Evolutionary conservation across 108 stramenopile species (phyloP), one percentile per base, ranked within the genome.

Genomic region (Discostella stelligeroides): DNA sequence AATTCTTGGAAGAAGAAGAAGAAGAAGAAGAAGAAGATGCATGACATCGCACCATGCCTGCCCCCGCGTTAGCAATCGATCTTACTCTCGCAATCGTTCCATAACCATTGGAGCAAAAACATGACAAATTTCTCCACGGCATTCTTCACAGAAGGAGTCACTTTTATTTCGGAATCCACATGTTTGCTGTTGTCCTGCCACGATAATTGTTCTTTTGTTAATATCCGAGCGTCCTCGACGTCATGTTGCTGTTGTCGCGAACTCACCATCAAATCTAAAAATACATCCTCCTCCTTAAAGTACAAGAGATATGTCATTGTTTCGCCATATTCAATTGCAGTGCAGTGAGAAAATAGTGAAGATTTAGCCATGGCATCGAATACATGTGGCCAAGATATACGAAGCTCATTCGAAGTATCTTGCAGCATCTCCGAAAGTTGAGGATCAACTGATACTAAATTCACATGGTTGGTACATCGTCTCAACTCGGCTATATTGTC

Each of bases 291-390:
- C 21, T 56, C 67, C 1, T 41, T 40, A 17, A 51, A 68, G 43
- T 56, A 68, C 2, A 68, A 11, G 24, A 68, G 40, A 55, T 68
- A 68, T 25, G 18, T 43, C 11, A 13, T 15, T 0, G 25, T 41
- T 10, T 68, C 27, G 54, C 24, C 62, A n/a, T 17, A 9, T 21
- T 54, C 50, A 8, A 27, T 13, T 9, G 54, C 46, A 55, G 64
- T 58, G 63, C 76, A 76, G 30, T 76, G 76, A 15, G 68, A 37
- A 53, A 76, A 76, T 57, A 54, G 46, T 60, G 53, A 17, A 20
- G 62, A 66, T 9, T 21, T 50, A n/a, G 50, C 7, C 21, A 69
- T 76, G 15, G 60, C 48, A 17, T 28, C 24, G 24, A 76, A 63
- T 4, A 70, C 61, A 41, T 58, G 37, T 54, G 29, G 62, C 79